phyloP scores from a whole-genome alignment of 371 early-diverging fungal genomes.

The Mortierella sp. region DNA sequence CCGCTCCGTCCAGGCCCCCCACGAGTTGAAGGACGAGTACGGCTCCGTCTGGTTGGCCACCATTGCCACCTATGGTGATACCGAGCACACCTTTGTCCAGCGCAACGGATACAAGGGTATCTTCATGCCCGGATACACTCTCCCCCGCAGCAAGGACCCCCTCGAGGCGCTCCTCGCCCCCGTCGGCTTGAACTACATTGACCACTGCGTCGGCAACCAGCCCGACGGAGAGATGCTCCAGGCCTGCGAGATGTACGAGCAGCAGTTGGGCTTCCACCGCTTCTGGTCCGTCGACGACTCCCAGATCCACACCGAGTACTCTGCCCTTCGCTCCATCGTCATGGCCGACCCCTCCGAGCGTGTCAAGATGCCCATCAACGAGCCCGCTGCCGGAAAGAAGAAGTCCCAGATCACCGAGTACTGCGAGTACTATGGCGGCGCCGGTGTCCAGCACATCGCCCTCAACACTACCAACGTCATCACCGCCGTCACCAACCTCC shows the following conservation, averaged over 20 bases:
- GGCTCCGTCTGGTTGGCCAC: slow-evolving; percentile 95
- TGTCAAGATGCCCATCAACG: slow-evolving; percentile 98
- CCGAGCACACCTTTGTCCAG: slow-evolving; percentile 94
- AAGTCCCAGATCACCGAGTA: slow-evolving; percentile 98
- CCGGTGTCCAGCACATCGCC: slow-evolving; percentile 98
- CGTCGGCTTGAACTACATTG: slow-evolving; percentile 80
- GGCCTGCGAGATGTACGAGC: slow-evolving; percentile 89
- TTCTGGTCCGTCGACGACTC: slow-evolving; percentile 99
- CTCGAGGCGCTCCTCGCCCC: slow-evolving; percentile 77
- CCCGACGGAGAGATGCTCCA: slow-evolving; percentile 92
- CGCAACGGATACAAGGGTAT: slow-evolving; percentile 85
- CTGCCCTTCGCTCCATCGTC: slow-evolving; percentile 94
- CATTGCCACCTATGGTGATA: slow-evolving; percentile 92
- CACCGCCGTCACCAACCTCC: slow-evolving; percentile 82
- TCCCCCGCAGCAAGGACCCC: slow-evolving; percentile 73
- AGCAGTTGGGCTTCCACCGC: slow-evolving; percentile 93
- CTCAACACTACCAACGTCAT: slow-evolving; percentile 92
- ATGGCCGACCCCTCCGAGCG: slow-evolving; percentile 94
- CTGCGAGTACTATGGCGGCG: slow-evolving; percentile 94
- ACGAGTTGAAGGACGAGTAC: slow-evolving; percentile 84
- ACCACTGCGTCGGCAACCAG: slow-evolving; percentile 97
- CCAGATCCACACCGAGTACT: slow-evolving; percentile 96
- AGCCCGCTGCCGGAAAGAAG: slow-evolving; percentile 95
- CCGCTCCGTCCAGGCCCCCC: slow-evolving; percentile 85
- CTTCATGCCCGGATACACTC: slow-evolving; percentile 89